phyloP scores from a whole-genome alignment of 495 filamentous ascomycete species.

The Xylaria acuta region DNA sequence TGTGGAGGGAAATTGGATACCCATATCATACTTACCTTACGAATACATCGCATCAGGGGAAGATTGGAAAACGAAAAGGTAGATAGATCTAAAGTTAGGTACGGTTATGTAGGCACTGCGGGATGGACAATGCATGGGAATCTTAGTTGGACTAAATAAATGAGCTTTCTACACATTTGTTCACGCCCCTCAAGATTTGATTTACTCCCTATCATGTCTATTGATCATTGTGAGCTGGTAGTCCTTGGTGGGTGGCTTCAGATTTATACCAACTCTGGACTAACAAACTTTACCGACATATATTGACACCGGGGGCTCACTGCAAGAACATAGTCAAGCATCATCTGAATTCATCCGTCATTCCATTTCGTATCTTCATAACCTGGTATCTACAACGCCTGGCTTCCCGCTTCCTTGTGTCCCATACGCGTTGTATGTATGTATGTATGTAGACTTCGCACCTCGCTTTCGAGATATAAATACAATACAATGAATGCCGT shows the following conservation, averaged over 20 bases:
- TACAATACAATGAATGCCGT: background rate
- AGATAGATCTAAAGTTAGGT: background rate
- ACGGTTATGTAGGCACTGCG: background rate
- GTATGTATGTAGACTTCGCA: background rate
- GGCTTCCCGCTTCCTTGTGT: background rate
- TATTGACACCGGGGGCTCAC: background rate
- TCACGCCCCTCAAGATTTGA: background rate
- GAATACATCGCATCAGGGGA: background rate
- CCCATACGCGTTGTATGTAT: background rate
- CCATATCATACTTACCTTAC: background rate
- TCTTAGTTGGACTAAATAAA: background rate
- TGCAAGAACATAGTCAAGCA: background rate
- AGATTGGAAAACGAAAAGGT: background rate
- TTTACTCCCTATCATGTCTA: background rate
- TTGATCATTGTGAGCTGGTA: background rate
- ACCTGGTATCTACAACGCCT: background rate
- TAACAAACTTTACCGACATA: background rate
- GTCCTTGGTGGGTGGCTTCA: background rate
- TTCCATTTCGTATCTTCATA: constrained; percentile 8
- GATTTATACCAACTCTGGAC: background rate
- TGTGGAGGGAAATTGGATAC: background rate
- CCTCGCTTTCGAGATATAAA: background rate
- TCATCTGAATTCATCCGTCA: background rate
- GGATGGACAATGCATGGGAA: background rate
- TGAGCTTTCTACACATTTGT: background rate